Evolutionary conservation across 2,329 filamentous ascomycete species (phyloP), one percentile per base, ranked within the genome.

Genomic region (Chaetomium sp.): DNA sequence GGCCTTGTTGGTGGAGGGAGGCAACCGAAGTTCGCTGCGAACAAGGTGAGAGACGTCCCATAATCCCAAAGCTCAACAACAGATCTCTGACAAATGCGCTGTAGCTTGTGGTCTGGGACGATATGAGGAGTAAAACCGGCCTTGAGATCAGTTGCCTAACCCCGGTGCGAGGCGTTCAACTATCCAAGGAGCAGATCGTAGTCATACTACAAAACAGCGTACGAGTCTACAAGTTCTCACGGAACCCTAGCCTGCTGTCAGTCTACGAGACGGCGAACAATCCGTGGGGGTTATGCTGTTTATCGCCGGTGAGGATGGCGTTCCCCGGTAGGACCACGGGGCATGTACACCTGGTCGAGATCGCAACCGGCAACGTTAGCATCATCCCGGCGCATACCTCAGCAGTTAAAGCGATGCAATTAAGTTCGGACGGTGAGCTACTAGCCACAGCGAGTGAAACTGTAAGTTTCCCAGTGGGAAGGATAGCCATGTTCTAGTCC

Each of bases 361-460:
- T 95, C 9, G 76, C 78, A 14, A 89, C 85, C 0, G 85, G 85
- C 49, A 92, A 89, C 65, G 89, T 97, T 61, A 95, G 87, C 73
- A 96, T 99, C 69, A 90, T 97, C 57, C 90, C 91, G 1, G 94
- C 92, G 3, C 94, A 99, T 69, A 85, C 86, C 4, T 87, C 87
- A 0, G 78, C 87, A 0, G 75, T 99, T 14, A 82, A 87, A 58
- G 90, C 91, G 43, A 78, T 99, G 61, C 81, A 86, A 9, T 74
- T 99, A 38, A 95, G 89, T 63, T 79, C 79, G 0, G 88, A 96
- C 66, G 91, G 89, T 3, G 82, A 89, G 49, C 72, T 95, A 12
- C 75, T 97, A 35, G 94, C 91, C 11, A 96, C 91, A 1, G 92
- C 92, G 9, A 96, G 91, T 69, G 89, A 96, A 71, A 89, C 81